These are phyloP conservation scores for Capsicum baccatum DNA, from an alignment of 257 asterid species.

Conservation along the genomic window DNA sequence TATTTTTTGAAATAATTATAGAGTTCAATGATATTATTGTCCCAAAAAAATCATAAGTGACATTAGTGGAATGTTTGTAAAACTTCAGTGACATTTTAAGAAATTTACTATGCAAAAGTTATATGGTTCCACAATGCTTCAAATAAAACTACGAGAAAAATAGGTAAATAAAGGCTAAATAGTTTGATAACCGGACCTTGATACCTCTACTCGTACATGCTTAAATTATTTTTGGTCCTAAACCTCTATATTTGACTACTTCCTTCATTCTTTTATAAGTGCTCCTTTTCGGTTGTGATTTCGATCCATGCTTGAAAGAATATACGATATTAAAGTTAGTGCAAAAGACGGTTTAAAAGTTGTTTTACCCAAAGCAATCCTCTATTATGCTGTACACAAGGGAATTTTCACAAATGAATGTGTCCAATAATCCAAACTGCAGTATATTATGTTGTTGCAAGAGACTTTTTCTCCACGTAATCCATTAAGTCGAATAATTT, in stretches of 20 bases:
- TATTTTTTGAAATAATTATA: too few relatives aligned
- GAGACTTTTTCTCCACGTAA: neutral
- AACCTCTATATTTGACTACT: too few relatives aligned
- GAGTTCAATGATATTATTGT: too few relatives aligned
- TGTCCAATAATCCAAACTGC: neutral
- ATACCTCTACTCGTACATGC: too few relatives aligned
- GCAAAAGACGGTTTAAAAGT: neutral
- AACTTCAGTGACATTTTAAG: too few relatives aligned
- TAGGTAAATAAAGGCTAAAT: too few relatives aligned
- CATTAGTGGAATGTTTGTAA: too few relatives aligned
- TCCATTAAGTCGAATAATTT: neutral
- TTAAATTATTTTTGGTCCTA: too few relatives aligned
- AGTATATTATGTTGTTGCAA: neutral
- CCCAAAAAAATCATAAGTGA: too few relatives aligned
- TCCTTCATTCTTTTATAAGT: too few relatives aligned
- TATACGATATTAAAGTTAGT: neutral
- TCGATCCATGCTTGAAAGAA: neutral
- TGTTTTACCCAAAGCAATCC: neutral
- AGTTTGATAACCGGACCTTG: too few relatives aligned
- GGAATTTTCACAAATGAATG: neutral
- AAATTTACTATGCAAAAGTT: neutral
- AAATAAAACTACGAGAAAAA: neutral
- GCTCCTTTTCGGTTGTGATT: too few relatives aligned
- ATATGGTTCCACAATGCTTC: neutral
- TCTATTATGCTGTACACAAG: neutral